These are phyloP conservation scores for Fraxinus cuspidata DNA, from an alignment of 257 asterid species.

Conservation along the genomic window DNA sequence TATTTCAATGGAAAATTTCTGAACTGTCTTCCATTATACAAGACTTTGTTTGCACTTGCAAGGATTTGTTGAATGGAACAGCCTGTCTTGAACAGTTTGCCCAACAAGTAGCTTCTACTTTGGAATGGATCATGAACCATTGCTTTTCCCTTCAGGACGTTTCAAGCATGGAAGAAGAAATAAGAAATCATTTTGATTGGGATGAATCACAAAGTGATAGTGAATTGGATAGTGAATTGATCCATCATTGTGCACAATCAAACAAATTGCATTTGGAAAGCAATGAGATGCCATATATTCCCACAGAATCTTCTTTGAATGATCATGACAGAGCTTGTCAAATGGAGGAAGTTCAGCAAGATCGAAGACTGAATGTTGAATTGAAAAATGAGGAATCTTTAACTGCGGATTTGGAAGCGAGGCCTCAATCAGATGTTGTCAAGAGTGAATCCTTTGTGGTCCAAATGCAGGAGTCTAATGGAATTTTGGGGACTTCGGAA, in stretches of 20 bases:
- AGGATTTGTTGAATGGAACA: conserved; percentile 50
- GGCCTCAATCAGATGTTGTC: conserved; percentile 38
- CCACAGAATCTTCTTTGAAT: conserved; percentile 25
- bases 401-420: conserved; percentile 36
- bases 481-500: conserved; percentile 37
- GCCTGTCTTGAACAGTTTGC: conserved; percentile 55
- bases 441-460: conserved; percentile 37
- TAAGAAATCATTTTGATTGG: conserved; percentile 61
- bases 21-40: conserved; percentile 54
- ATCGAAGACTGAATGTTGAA: conserved; percentile 33
- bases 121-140: conserved; percentile 83
- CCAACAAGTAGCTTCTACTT: conserved; percentile 48
- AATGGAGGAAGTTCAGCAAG: conserved; percentile 34
- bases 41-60: conserved; percentile 56
- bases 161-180: conserved; percentile 69
- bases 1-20: conserved; percentile 73
- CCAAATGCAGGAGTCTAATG: conserved; percentile 53
- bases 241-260: conserved; percentile 40
- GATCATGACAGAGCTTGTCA: conserved; percentile 27
- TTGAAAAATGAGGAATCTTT: conserved; percentile 32
- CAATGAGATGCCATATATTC: conserved; percentile 24
- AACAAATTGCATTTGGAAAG: conserved; percentile 26
- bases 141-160: conserved; percentile 85
- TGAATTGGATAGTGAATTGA: conserved; percentile 52
- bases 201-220: conserved; percentile 66